Base-by-base conservation (phyloP, 495 filamentous ascomycete species). In the Aspergillus bertholletiae region DNA sequence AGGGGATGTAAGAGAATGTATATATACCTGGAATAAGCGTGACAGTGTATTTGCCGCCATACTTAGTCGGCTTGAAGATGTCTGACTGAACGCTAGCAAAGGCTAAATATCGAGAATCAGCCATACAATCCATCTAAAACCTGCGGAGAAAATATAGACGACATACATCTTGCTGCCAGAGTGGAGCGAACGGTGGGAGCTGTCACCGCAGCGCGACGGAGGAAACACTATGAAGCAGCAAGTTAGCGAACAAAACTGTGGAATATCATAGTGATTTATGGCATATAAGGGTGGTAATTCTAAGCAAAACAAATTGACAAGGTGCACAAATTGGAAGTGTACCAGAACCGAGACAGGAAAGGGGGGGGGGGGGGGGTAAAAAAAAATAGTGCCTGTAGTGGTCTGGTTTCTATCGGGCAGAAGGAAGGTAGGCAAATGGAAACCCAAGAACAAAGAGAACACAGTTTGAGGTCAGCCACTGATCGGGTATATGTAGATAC, bases 51-150 rank as follows among this genome's bases (percentile, higher is more conserved):
- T 97, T 98, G 71, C 94, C 92, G 63, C 94, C 94, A 76, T 93
- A 97, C 77, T 97, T 98, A 66, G 94, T 96, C 52, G 94, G 94
- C 82, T 96, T 94, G 84, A 96, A 96, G 69, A 96, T 89, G 68
- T 96, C 92, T 60, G 85, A 83, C 74, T 89, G 84, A 53, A 95
- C 77, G 37, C 86, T 93, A 57, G 92, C 91, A 62, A 87, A 77
- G 45, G 77, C 78, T 80, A 51, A 46, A 46, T 46, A 51, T 51
- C 20, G 21, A 27, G 62, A 24, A 56, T 69, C 58, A 67, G 60
- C 46, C n/a, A 51, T 27, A n/a, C 12, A 24, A 41, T 8, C 21
- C 37, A n/a, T 34, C 34, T 44, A n/a, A 15, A 2, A 37, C 13
- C 9, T 5, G 34, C 34, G n/a, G 41, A 15, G 18, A 22, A 15